A percentile compares a stretch with the other conserved stretches of the same genome.
phyloP scores from a whole-genome alignment of 305 asterid species.

The Coffea humblotiana region DNA sequence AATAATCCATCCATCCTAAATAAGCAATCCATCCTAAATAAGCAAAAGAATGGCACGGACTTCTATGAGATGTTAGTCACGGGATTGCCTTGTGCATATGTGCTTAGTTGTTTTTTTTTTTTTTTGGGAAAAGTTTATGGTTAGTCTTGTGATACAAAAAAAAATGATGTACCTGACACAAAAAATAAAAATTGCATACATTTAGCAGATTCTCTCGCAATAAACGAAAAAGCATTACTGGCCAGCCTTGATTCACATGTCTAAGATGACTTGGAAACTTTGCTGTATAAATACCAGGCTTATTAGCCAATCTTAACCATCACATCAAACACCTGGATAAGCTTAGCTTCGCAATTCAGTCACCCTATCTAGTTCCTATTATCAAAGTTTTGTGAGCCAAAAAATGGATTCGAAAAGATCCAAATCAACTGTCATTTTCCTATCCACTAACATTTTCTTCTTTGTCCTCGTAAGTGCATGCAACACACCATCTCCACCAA shows the following conservation, averaged over 20 bases:
- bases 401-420: constrained; percentile 47
- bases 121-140: neutral
- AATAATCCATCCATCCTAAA: neutral
- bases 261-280: neutral
- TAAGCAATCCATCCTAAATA: neutral
- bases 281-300: constrained; percentile 23
- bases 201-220: constrained; percentile 11
- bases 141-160: constrained; percentile 18
- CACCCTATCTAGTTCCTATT: neutral
- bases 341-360: neutral
- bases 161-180: neutral
- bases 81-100: constrained; percentile 20
- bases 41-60: constrained; percentile 21
- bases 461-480: constrained; percentile 52
- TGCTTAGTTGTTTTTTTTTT: neutral
- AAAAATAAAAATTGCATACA: neutral
- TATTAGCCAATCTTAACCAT: neutral
- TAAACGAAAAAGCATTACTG: constrained; percentile 14
- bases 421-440: constrained; percentile 33
- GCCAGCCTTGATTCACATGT: constrained; percentile 25
- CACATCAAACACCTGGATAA: neutral
- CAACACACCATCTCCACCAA: constrained; percentile 29
- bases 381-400: neutral
- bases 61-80: constrained; percentile 31
- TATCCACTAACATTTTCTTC: constrained; percentile 45